Evolutionary conservation across 768 basidiomycete genomes (phyloP).

Genomic region (Tricholoma sp.): DNA sequence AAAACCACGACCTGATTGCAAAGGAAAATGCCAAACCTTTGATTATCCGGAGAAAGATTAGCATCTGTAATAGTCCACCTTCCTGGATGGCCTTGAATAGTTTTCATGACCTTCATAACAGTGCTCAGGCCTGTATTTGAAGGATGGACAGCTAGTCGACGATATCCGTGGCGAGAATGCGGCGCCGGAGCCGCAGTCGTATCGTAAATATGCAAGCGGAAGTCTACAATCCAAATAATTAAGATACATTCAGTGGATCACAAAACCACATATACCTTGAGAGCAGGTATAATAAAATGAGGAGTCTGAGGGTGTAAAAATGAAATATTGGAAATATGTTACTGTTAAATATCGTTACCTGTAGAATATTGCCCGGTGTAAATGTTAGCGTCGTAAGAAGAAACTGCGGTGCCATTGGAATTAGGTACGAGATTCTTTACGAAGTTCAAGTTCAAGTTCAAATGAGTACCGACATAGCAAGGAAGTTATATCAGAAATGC

Average conservation of each 20-base stretch:
- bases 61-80: slow-evolving; percentile 96
- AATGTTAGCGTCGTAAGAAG: slow-evolving; percentile 64
- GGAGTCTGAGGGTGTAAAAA: slow-evolving; percentile 47
- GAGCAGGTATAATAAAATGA: slow-evolving; percentile 93
- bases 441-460: too few species aligned
- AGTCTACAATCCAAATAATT: slow-evolving; percentile 47
- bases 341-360: slow-evolving; percentile 33
- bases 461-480: slow-evolving; percentile 2
- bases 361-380: slow-evolving; percentile 84
- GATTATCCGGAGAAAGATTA: slow-evolving; percentile 84
- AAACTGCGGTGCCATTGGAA: slow-evolving; percentile 73
- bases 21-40: slow-evolving; percentile 45
- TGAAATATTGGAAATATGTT: background rate
- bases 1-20: background rate
- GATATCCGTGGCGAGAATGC: slow-evolving; percentile 10
- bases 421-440: slow-evolving; percentile 71
- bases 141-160: slow-evolving; percentile 4
- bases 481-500: slow-evolving; percentile 15
- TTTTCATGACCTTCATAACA: slow-evolving; percentile 47
- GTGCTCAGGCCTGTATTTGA: slow-evolving; percentile 30
- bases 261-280: slow-evolving; percentile 49
- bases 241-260: background rate
- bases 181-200: slow-evolving; percentile 46
- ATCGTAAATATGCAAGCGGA: slow-evolving; percentile 85
- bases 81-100: slow-evolving; percentile 70